A percentile compares a stretch with the other conserved stretches of the same genome.
Evolutionary conservation across 306 rosid genomes (phyloP).

Genomic region (Cucurbita moschata): DNA sequence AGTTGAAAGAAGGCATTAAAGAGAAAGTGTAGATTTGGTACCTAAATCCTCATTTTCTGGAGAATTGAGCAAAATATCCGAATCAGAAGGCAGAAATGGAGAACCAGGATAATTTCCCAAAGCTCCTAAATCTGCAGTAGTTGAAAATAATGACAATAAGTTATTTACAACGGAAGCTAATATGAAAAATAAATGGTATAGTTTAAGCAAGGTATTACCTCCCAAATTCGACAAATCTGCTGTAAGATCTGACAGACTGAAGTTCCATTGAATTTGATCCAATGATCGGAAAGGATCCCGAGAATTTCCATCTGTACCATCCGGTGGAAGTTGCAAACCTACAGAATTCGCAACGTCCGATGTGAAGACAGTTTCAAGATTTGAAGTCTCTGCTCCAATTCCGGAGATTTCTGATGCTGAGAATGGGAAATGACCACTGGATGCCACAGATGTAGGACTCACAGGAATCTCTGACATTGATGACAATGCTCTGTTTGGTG

Average conservation of each 20-base stretch:
- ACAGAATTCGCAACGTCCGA: conserved; percentile 78
- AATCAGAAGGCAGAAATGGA: conserved; percentile 84
- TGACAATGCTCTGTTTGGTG: conserved; percentile 48
- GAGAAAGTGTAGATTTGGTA: conserved; percentile 1
- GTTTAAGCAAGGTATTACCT: conserved; percentile 29
- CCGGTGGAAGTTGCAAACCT: conserved; percentile 76
- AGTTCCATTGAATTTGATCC: conserved; percentile 92
- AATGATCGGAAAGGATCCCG: conserved; percentile 45
- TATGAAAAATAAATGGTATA: neutral
- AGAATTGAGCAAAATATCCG: conserved; percentile 81
- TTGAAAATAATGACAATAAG: neutral
- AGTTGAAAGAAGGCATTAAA: neutral
- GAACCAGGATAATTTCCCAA: conserved; percentile 87
- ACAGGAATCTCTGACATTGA: conserved; percentile 75
- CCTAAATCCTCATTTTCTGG: conserved; percentile 92
- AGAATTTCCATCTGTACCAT: conserved; percentile 59
- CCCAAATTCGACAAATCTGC: conserved; percentile 86
- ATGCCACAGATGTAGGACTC: conserved; percentile 92
- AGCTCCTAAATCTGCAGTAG: conserved; percentile 77
- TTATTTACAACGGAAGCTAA: neutral
- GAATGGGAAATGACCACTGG: conserved; percentile 96
- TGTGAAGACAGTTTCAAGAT: conserved; percentile 69
- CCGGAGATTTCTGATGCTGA: conserved; percentile 84
- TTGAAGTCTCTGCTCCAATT: conserved; percentile 69
- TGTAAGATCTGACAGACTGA: conserved; percentile 82